Evolutionary conservation across 345 rosid genomes (phyloP).

Genomic region (Dovyalis caffra): DNA sequence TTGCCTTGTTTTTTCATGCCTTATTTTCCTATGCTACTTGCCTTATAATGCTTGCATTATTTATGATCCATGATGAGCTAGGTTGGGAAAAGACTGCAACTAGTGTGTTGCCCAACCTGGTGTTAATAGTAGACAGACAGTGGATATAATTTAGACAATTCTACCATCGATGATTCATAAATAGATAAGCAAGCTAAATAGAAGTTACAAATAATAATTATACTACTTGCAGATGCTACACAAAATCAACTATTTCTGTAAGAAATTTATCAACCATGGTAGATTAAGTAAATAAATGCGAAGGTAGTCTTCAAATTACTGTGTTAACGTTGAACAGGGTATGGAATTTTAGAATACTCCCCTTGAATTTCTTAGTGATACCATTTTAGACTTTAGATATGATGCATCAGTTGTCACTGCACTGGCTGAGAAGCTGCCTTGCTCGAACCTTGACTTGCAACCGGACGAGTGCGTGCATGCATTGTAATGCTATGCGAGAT

Average conservation of each 20-base stretch:
- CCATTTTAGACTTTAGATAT: not conserved
- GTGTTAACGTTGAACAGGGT: not conserved
- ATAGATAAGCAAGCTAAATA: not conserved
- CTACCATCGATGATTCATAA: not conserved
- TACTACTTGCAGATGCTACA: not conserved
- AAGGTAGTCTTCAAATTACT: not conserved
- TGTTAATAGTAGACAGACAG: not conserved
- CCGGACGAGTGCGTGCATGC: conserved; percentile 74
- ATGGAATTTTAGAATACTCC: not conserved
- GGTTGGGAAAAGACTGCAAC: not conserved
- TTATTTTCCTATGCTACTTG: not conserved
- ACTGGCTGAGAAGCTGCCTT: conserved; percentile 54
- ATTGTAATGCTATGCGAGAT: conserved; percentile 59
- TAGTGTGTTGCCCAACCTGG: not conserved
- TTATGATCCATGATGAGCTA: not conserved
- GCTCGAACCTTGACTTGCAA: conserved; percentile 77
- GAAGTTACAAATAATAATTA: not conserved
- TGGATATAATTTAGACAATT: not conserved
- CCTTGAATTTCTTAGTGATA: not conserved
- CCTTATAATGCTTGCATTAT: conserved; percentile 4
- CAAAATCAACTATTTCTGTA: not conserved
- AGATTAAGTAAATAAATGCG: not conserved
- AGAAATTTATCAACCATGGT: not conserved
- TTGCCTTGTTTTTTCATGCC: not conserved
- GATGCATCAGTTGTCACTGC: conserved; percentile 1